Evolutionary conservation across 345 rosid genomes (phyloP).

Genomic region (Hypericum androsaemum): DNA sequence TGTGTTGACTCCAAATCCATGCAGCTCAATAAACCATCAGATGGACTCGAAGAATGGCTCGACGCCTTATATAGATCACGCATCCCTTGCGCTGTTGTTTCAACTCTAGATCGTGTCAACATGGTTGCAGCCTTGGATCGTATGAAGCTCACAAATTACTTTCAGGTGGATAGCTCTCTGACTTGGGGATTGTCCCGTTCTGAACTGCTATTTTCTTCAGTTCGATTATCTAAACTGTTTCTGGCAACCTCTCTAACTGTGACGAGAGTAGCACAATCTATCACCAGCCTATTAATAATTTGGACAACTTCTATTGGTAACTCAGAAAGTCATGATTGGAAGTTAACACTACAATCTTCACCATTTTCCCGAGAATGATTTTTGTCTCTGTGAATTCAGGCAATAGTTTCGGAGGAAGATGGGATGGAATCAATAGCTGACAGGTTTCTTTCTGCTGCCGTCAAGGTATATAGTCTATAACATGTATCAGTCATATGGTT

Average conservation of each 20-base stretch:
- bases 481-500: neutral
- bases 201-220: neutral
- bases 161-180: conserved; percentile 41
- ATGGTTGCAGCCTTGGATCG: conserved; percentile 63
- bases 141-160: conserved; percentile 71
- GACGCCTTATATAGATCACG: conserved; percentile 70
- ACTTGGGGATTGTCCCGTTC: neutral
- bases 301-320: too few species aligned
- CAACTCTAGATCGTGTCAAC: conserved; percentile 69
- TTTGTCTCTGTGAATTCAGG: conserved; percentile 32
- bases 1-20: conserved; percentile 7
- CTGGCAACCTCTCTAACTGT: conserved; percentile 3
- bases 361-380: neutral
- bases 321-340: too few species aligned
- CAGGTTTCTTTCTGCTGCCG: conserved; percentile 81
- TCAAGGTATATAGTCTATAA: conserved; percentile 43
- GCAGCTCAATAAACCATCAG: conserved; percentile 63
- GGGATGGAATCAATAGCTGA: conserved; percentile 97
- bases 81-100: conserved; percentile 93
- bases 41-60: conserved; percentile 80
- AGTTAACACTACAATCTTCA: too few species aligned
- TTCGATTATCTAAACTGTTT: neutral
- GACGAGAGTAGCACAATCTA: too few species aligned
- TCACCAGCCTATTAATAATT: too few species aligned
- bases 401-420: conserved; percentile 83